phyloP scores from a whole-genome alignment of 805 yeast genomes.

The Pachysolen tannophilus region DNA sequence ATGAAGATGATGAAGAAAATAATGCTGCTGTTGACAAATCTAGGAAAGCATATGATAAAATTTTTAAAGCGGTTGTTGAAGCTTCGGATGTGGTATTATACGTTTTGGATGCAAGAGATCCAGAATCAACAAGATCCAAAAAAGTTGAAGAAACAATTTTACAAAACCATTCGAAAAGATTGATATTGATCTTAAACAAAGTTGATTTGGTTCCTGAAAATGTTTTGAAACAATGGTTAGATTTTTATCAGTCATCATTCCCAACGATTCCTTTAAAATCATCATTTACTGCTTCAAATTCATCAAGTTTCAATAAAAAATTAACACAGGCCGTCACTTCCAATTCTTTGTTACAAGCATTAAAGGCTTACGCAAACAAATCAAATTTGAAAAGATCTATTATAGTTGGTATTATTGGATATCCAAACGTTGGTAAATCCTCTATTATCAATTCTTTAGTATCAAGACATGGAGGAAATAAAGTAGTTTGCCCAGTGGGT shows the following conservation, averaged over 20 bases:
- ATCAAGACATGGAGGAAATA: conserved; percentile 65
- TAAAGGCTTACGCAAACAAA: conserved; percentile 79
- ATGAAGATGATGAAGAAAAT: conserved; percentile 31
- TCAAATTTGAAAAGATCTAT: conserved; percentile 83
- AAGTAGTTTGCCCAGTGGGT: conserved; percentile 89
- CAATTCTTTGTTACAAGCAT: conserved; percentile 62
- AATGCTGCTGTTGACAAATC: conserved; percentile 59
- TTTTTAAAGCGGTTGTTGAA: conserved; percentile 88
- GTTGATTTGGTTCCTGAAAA: conserved; percentile 88
- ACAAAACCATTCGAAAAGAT: conserved; percentile 71
- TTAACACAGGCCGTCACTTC: conserved; percentile 69
- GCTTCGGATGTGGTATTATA: conserved; percentile 86
- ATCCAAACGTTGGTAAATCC: conserved; percentile 96
- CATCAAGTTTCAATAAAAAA: conserved; percentile 63
- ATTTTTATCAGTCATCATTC: conserved; percentile 69
- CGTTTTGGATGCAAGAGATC: conserved; percentile 97
- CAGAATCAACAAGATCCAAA: conserved; percentile 87
- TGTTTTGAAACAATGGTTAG: conserved; percentile 77
- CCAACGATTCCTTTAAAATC: conserved; percentile 90
- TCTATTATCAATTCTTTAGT: conserved; percentile 87
- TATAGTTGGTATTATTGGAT: conserved; percentile 92
- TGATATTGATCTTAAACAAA: conserved; percentile 82
- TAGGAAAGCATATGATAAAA: conserved; percentile 87
- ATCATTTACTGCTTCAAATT: conserved; percentile 63
- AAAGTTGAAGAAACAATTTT: conserved; percentile 87